phyloP scores from a whole-genome alignment of 331 rosid genomes.

The Malus hybrid region DNA sequence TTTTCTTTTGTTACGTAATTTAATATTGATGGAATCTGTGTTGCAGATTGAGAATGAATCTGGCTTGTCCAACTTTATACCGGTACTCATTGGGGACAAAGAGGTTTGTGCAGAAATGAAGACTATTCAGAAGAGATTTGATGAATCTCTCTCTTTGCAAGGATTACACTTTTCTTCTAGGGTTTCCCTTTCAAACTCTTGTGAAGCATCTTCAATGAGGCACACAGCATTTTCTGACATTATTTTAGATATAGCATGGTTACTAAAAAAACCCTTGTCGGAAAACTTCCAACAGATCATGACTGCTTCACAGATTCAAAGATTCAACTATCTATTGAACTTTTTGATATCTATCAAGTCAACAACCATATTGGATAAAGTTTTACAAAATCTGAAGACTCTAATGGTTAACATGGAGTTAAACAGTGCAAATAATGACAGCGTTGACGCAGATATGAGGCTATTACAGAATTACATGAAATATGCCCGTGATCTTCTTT shows the following conservation, averaged over 20 bases:
- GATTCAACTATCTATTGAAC: constrained; percentile 62
- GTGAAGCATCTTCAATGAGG: constrained; percentile 46
- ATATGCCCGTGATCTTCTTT: constrained; percentile 39
- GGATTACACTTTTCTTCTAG: constrained; percentile 26
- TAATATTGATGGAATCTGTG: not conserved
- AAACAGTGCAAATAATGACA: constrained; percentile 17
- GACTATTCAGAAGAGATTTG: constrained; percentile 43
- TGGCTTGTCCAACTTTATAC: constrained; percentile 89
- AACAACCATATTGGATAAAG: constrained; percentile 55
- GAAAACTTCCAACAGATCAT: constrained; percentile 44
- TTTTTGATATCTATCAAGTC: constrained; percentile 56
- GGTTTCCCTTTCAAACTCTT: constrained; percentile 40
- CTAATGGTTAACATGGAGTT: constrained; percentile 32
- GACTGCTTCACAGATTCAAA: constrained; percentile 57
- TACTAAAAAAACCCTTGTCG: constrained; percentile 65
- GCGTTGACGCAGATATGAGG: constrained; percentile 35
- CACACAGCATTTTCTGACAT: constrained; percentile 50
- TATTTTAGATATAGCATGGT: constrained; percentile 82
- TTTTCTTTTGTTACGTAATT: not conserved
- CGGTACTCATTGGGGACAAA: constrained; percentile 71
- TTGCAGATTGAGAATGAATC: constrained; percentile 90
- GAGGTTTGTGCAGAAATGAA: constrained; percentile 77
- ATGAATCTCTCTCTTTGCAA: constrained; percentile 35
- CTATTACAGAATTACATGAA: constrained; percentile 37
- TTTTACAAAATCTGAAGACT: constrained; percentile 47